Conservation (phyloP, 2,329 filamentous ascomycete genomes). For the Alternaria sp. region DNA sequence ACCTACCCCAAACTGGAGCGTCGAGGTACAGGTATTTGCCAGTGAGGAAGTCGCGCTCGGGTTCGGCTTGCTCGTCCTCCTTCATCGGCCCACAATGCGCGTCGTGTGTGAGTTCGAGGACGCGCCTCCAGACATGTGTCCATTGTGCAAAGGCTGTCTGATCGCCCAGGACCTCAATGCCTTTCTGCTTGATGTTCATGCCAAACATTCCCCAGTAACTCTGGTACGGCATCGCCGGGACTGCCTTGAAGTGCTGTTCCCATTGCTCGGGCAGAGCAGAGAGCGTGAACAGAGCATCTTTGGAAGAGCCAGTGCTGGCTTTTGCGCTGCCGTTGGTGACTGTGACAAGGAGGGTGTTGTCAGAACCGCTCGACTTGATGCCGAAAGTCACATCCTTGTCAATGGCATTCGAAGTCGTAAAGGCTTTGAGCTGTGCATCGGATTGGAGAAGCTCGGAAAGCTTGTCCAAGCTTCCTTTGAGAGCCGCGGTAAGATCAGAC, state of each 20-base stretch:
- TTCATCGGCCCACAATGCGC: constrained; percentile 54
- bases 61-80: constrained; percentile 47
- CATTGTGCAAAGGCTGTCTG: constrained; percentile 53
- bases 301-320: constrained; percentile 33
- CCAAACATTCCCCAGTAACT: constrained; percentile 56
- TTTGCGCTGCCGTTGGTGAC: constrained; percentile 40
- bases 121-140: constrained; percentile 56
- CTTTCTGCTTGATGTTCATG: constrained; percentile 59
- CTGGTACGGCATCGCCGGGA: constrained; percentile 53
- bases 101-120: constrained; percentile 57
- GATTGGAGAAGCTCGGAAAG: constrained; percentile 41
- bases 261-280: constrained; percentile 54
- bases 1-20: constrained; percentile 55
- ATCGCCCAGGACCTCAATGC: constrained; percentile 56
- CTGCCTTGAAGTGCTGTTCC: constrained; percentile 54
- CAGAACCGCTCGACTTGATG: constrained; percentile 44
- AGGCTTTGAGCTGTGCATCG: constrained; percentile 44
- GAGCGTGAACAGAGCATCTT: constrained; percentile 48
- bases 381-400: constrained; percentile 42
- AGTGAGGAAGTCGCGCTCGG: constrained; percentile 53
- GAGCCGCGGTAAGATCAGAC: constrained; percentile 42
- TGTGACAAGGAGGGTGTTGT: constrained; percentile 42
- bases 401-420: constrained; percentile 45
- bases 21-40: constrained; percentile 57
- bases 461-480: constrained; percentile 41